A percentile compares a stretch with the other conserved stretches of the same genome.
Evolutionary conservation across 2,329 filamentous ascomycete genomes (phyloP).

Genomic region (Leptodontidium sp.): DNA sequence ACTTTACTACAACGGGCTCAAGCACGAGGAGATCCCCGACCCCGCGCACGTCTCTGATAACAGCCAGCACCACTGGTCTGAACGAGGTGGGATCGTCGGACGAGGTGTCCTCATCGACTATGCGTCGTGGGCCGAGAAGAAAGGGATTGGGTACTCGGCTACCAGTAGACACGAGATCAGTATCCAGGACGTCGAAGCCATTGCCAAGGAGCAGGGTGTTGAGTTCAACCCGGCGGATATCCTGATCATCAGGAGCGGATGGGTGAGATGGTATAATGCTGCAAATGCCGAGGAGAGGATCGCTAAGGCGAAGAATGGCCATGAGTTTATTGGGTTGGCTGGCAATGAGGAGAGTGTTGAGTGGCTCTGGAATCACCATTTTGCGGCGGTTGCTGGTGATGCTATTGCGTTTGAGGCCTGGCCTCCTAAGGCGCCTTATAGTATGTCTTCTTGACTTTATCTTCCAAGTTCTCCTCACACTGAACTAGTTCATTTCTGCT

Average conservation of each 20-base stretch:
- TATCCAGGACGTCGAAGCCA: slow-evolving; percentile 52
- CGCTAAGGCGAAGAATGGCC: slow-evolving; percentile 23
- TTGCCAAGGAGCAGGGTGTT: slow-evolving; percentile 55
- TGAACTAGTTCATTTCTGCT: neutral
- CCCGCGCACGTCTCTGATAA: slow-evolving; percentile 49
- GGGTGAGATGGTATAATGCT: slow-evolving; percentile 49
- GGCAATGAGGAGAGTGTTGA: slow-evolving; percentile 35
- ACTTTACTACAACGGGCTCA: slow-evolving; percentile 46
- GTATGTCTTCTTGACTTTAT: slow-evolving; percentile 13
- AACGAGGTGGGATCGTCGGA: slow-evolving; percentile 58
- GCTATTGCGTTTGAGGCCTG: slow-evolving; percentile 41
- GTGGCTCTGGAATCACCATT: slow-evolving; percentile 45
- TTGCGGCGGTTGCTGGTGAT: slow-evolving; percentile 44
- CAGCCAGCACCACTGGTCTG: slow-evolving; percentile 41
- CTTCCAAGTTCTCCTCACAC: neutral
- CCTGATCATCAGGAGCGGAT: slow-evolving; percentile 57
- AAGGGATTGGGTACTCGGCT: slow-evolving; percentile 47
- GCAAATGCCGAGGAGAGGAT: slow-evolving; percentile 27
- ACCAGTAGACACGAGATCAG: slow-evolving; percentile 48
- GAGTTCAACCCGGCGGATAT: slow-evolving; percentile 58
- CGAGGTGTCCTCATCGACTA: slow-evolving; percentile 62
- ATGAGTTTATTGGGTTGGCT: slow-evolving; percentile 36
- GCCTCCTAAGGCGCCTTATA: slow-evolving; percentile 38
- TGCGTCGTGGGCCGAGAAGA: slow-evolving; percentile 50
- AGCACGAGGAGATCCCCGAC: slow-evolving; percentile 38